Evolutionary conservation across 371 early-diverging fungal species (phyloP).

Genomic region (Lichtheimia corymbifera): DNA sequence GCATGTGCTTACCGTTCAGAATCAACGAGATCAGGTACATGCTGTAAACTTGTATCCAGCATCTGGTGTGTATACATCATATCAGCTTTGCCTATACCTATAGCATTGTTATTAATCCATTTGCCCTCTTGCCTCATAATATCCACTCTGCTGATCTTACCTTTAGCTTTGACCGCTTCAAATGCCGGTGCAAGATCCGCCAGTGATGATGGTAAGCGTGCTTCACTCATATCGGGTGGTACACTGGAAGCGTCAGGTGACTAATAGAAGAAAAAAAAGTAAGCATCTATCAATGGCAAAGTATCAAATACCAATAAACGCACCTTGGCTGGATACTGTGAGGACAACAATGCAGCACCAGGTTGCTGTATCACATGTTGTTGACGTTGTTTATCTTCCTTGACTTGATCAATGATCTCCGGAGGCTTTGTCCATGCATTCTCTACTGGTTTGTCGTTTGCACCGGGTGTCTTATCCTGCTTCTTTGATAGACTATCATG

Average conservation of each 20-base stretch:
- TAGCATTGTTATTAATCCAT: background rate
- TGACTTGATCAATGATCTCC: constrained; percentile 27
- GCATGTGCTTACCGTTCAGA: constrained; percentile 60
- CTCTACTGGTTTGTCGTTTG: constrained; percentile 6
- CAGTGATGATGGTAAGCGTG: constrained; percentile 71
- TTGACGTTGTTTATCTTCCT: constrained; percentile 17
- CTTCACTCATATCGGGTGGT: constrained; percentile 41
- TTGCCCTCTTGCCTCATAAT: background rate
- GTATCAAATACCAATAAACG: too few relatives aligned
- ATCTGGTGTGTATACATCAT: constrained; percentile 62
- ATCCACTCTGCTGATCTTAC: constrained; percentile 25
- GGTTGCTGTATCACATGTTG: constrained; percentile 10
- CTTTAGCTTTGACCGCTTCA: constrained; percentile 72
- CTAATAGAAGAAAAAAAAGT: background rate
- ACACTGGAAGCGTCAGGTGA: constrained; percentile 2
- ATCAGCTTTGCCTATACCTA: constrained; percentile 30
- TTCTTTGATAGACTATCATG: constrained; percentile 14
- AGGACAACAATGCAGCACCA: constrained; percentile 20
- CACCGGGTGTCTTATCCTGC: background rate
- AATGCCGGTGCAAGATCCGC: constrained; percentile 79
- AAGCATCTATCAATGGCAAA: too few relatives aligned
- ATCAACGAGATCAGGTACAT: constrained; percentile 76
- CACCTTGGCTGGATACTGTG: constrained; percentile 22
- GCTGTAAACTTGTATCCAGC: constrained; percentile 77
- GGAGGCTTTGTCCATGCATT: constrained; percentile 34